Conservation (phyloP, 169 alveolate species). For the Plasmodium ovale region DNA sequence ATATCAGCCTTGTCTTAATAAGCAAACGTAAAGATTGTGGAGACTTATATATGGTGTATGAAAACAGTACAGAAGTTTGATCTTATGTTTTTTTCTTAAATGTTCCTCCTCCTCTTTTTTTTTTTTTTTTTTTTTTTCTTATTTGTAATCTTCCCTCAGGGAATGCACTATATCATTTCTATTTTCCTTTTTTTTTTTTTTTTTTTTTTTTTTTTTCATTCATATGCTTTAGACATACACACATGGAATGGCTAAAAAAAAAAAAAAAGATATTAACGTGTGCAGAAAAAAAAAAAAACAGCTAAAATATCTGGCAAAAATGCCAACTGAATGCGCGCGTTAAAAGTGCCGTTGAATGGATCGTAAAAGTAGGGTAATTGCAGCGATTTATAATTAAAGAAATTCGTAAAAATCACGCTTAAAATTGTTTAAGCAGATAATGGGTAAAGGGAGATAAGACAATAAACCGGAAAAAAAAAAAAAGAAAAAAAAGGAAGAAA, state of each 20-base stretch:
- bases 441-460: background rate
- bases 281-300: background rate
- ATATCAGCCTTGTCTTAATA: no score
- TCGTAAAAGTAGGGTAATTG: background rate
- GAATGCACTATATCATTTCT: background rate
- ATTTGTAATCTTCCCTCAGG: background rate
- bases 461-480: background rate
- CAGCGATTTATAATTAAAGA: background rate
- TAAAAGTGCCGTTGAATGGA: background rate
- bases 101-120: no score
- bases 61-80: no score
- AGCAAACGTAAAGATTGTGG: no score
- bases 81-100: no score
- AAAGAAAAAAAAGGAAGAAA: background rate
- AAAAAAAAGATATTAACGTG: background rate
- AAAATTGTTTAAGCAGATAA: background rate
- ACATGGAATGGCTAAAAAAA: background rate
- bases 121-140: background rate
- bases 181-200: background rate
- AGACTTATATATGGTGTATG: no score
- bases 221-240: background rate
- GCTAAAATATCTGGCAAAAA: background rate
- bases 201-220: background rate
- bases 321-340: background rate
- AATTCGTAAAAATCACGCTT: background rate